Evolutionary conservation across 164 flowering plant species (phyloP).

Genomic region (Umbellularia californica): DNA sequence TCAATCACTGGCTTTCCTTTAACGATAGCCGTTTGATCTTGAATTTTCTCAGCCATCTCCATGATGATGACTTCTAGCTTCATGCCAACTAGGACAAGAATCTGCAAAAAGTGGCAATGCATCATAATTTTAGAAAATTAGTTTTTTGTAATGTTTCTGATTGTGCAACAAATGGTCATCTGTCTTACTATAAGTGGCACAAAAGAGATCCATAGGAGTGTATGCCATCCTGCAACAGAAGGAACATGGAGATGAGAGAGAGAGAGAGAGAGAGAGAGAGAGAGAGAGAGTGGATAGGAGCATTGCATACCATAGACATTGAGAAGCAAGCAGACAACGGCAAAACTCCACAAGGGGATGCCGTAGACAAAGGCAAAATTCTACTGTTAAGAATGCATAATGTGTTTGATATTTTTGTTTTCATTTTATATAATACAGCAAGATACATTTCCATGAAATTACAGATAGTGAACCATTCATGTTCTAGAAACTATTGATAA

Average conservation of each 20-base stretch:
- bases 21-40: conserved; percentile 43
- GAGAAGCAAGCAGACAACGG: conserved; percentile 43
- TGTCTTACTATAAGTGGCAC: conserved; percentile 57
- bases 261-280: not conserved
- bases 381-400: not conserved
- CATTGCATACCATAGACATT: conserved; percentile 46
- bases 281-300: not conserved
- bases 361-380: conserved; percentile 29
- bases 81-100: conserved; percentile 54
- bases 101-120: conserved; percentile 22
- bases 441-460: too few species aligned
- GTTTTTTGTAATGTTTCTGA: not conserved
- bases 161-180: not conserved
- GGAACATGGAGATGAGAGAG: not conserved
- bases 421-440: too few species aligned
- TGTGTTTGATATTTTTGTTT: too few species aligned
- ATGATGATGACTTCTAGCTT: conserved; percentile 59
- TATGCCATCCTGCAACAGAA: conserved; percentile 43
- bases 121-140: not conserved
- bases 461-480: too few species aligned
- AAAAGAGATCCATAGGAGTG: conserved; percentile 46
- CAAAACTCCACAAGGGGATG: conserved; percentile 50
- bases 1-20: conserved; percentile 64
- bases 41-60: conserved; percentile 69
- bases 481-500: too few species aligned